Evolutionary conservation across 345 rosid species (phyloP).

Genomic region (Cardamine resedifolia): DNA sequence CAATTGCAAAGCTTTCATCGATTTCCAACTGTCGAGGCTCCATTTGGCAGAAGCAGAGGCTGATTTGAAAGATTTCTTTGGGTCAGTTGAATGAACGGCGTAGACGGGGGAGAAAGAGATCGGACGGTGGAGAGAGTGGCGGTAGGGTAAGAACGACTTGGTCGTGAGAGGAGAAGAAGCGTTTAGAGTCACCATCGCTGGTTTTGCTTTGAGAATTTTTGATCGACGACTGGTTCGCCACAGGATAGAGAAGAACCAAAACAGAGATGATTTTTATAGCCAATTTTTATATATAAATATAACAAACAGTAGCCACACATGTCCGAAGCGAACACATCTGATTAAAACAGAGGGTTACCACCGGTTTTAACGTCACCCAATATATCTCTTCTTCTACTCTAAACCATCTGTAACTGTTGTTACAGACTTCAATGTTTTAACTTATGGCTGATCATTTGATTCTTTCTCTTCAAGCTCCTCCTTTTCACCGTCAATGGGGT

Average conservation of each 20-base stretch:
- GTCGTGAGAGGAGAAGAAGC: constrained; percentile 39
- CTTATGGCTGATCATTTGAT: constrained; percentile 38
- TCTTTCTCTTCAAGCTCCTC: constrained; percentile 33
- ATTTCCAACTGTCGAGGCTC: constrained; percentile 60
- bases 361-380: constrained; percentile 21
- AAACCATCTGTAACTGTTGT: constrained; percentile 15
- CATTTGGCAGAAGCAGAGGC: constrained; percentile 42
- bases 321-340: background rate
- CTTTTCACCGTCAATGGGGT: constrained; percentile 24
- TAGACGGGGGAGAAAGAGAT: constrained; percentile 42
- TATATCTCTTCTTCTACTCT: constrained; percentile 10
- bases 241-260: background rate
- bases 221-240: constrained; percentile 22
- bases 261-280: background rate
- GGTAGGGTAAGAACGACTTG: constrained; percentile 37
- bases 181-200: constrained; percentile 44
- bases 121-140: constrained; percentile 27
- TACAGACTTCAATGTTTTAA: constrained; percentile 18
- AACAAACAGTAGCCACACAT: constrained; percentile 17
- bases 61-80: constrained; percentile 32
- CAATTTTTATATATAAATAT: background rate
- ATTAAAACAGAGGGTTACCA: constrained; percentile 20
- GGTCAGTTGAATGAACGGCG: constrained; percentile 59
- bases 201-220: background rate
- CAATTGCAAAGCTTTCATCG: constrained; percentile 59